A percentile compares a stretch with the other conserved stretches of the same genome.
Evolutionary conservation across 1,284 basidiomycete genomes (phyloP).

Genomic region (Rhodotorula sp.): DNA sequence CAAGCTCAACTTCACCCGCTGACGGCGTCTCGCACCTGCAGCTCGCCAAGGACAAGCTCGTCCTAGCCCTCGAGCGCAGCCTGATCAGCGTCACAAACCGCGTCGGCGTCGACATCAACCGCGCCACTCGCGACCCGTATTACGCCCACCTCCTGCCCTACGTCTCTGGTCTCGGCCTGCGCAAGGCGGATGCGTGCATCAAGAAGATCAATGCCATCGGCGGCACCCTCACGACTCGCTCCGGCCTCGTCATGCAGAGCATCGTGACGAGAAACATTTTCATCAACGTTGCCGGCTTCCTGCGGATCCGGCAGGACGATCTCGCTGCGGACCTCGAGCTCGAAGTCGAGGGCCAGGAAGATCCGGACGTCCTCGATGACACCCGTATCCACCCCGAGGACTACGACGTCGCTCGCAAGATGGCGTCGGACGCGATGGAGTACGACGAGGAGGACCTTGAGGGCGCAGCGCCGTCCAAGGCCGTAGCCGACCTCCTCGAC

Average conservation of each 20-base stretch:
- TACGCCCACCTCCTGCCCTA: slow-evolving; percentile 84
- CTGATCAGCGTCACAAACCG: slow-evolving; percentile 87
- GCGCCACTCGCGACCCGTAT: slow-evolving; percentile 79
- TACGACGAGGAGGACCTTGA: slow-evolving; percentile 85
- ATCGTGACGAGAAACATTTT: slow-evolving; percentile 76
- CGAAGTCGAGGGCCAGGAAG: slow-evolving; percentile 56
- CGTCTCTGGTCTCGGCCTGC: slow-evolving; percentile 88
- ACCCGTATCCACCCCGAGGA: slow-evolving; percentile 98
- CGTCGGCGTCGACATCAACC: slow-evolving; percentile 94
- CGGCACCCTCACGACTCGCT: slow-evolving; percentile 77
- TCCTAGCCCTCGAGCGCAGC: slow-evolving; percentile 76
- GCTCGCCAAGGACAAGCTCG: slow-evolving; percentile 81
- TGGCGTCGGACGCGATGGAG: slow-evolving; percentile 96
- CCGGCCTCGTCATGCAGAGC: slow-evolving; percentile 75
- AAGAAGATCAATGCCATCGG: slow-evolving; percentile 72
- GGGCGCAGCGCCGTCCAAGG: slow-evolving; percentile 76
- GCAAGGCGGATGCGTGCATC: slow-evolving; percentile 84
- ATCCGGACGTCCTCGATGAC: slow-evolving; percentile 85
- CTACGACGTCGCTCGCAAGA: slow-evolving; percentile 95
- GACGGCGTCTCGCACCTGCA: slow-evolving; percentile 45
- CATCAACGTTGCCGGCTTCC: slow-evolving; percentile 84
- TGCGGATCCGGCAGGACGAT: slow-evolving; percentile 75
- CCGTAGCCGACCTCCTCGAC: slow-evolving; percentile 78
- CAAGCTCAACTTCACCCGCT: not conserved
- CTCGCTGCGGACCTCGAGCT: slow-evolving; percentile 63